phyloP scores from a whole-genome alignment of 31 red algal genomes.

The Bonnemaisonia californica region DNA sequence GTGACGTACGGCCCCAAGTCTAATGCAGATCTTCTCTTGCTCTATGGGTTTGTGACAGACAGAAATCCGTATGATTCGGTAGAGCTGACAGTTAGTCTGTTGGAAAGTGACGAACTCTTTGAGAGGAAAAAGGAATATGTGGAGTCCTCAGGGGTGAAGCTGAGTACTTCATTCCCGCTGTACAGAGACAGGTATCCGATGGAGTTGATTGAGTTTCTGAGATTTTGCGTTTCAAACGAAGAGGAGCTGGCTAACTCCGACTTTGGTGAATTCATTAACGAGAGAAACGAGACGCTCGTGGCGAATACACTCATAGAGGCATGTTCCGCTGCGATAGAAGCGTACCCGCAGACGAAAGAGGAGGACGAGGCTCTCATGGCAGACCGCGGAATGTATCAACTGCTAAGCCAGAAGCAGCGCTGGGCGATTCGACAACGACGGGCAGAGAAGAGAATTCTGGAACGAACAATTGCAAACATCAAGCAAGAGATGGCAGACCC shows the following conservation, averaged over 20 bases:
- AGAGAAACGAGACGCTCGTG: conserved; percentile 72
- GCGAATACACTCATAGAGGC: conserved; percentile 61
- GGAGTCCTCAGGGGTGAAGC: conserved; percentile 42
- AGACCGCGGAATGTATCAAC: conserved; percentile 67
- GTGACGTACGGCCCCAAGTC: conserved; percentile 93
- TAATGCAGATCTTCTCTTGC: conserved; percentile 86
- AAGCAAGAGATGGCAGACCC: conserved; percentile 64
- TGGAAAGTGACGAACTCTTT: conserved; percentile 56
- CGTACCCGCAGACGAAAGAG: conserved; percentile 71
- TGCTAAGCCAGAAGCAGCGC: conserved; percentile 76
- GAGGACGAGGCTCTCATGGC: conserved; percentile 82
- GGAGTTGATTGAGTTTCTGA: conserved; percentile 88
- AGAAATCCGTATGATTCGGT: conserved; percentile 96
- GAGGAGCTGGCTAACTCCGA: conserved; percentile 61
- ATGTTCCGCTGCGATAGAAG: conserved; percentile 48
- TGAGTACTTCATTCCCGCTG: conserved; percentile 70
- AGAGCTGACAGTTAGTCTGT: conserved; percentile 68
- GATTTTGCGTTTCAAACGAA: conserved; percentile 68
- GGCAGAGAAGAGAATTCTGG: conserved; percentile 91
- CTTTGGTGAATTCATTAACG: conserved; percentile 68
- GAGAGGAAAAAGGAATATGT: conserved; percentile 69
- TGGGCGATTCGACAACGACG: conserved; percentile 84
- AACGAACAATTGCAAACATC: conserved; percentile 77
- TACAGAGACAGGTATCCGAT: conserved; percentile 90
- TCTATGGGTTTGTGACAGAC: conserved; percentile 95